phyloP scores from a whole-genome alignment of 306 rosid genomes.

The Casuarina equisetifolia region DNA sequence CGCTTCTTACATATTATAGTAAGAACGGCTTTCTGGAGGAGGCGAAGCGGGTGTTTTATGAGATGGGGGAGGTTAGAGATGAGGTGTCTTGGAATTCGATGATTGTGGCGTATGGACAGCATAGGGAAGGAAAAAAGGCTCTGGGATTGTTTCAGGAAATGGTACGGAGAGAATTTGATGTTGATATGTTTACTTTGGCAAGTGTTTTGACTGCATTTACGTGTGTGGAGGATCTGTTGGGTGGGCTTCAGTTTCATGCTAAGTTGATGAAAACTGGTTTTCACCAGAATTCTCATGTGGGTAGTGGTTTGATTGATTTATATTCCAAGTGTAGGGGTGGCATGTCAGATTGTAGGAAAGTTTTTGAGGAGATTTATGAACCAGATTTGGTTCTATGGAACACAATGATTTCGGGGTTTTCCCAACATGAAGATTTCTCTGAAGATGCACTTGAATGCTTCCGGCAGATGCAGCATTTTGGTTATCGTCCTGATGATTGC shows the following conservation, averaged over 20 bases:
- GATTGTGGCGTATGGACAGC: constrained; percentile 73
- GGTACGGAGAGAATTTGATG: constrained; percentile 45
- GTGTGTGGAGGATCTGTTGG: constrained; percentile 57
- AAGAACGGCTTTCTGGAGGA: constrained; percentile 48
- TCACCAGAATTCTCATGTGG: constrained; percentile 71
- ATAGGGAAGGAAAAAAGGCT: constrained; percentile 59
- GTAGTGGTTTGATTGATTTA: constrained; percentile 79
- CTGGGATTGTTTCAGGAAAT: constrained; percentile 62
- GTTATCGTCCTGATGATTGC: constrained; percentile 70
- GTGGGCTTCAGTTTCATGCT: constrained; percentile 81
- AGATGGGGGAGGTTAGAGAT: constrained; percentile 57
- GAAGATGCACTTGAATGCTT: constrained; percentile 61
- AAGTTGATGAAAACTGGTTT: constrained; percentile 76
- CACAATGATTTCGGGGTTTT: constrained; percentile 86
- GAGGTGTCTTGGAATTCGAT: constrained; percentile 81
- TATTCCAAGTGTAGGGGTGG: constrained; percentile 74
- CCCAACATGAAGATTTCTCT: constrained; percentile 60
- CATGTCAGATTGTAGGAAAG: constrained; percentile 63
- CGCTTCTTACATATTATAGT: constrained; percentile 51
- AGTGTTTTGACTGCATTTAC: constrained; percentile 82
- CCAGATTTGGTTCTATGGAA: constrained; percentile 90
- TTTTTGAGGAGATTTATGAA: constrained; percentile 57
- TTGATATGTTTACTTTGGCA: constrained; percentile 82
- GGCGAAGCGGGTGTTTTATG: constrained; percentile 40
- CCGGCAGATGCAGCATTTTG: constrained; percentile 55